Base-by-base conservation (phyloP, 177 flowering plant species). In the Vitis hybrid region DNA sequence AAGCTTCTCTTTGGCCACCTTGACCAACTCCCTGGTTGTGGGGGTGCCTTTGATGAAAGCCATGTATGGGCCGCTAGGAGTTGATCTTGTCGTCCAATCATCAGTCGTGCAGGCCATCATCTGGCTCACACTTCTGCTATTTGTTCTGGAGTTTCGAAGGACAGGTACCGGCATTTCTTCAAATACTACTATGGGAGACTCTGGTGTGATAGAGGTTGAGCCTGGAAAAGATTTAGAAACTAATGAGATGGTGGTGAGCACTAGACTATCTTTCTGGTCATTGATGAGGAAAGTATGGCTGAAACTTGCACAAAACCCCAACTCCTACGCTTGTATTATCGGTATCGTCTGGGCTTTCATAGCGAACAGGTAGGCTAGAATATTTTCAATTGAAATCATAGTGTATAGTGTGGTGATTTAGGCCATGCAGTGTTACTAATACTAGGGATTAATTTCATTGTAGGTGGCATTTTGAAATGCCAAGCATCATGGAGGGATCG, bases 11-110 rank as follows among this genome's bases (percentile, higher is more conserved):
- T 70, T 93, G 65, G 80, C 85, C 3, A 89, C 93, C 6, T 69
- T 93, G 11, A 90, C 94, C 0, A 93, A 85, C 62, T 67, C 95
- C n/a, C 78, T 93, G 3, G 92, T 93, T 7, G 87, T 93, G 0
- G 98, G 98, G 1, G 95, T 91, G 70, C 98, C 98, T 3, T 48
- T 93, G 32, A 11, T 87, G n/a, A 82, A 70, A 60, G 91, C 95
- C 77, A 93, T 93, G 98, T 93, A 93, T 68, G 98, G 98, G 1
- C 76, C 54, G 0, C 12, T 65, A 3, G 92, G 72, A 0, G 91
- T 82, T 5, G 91, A 90, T 63, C 83, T 93, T 8, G 97, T 90
- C 3, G 94, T 91, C 3, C 98, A 93, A 30, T 62, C 80, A 0
- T 91, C 97, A 0, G 88, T 89, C 0, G 40, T 90, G 2, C 98